Conservation (phyloP, 768 basidiomycete species). For the Xerocomellus dryophilus region DNA sequence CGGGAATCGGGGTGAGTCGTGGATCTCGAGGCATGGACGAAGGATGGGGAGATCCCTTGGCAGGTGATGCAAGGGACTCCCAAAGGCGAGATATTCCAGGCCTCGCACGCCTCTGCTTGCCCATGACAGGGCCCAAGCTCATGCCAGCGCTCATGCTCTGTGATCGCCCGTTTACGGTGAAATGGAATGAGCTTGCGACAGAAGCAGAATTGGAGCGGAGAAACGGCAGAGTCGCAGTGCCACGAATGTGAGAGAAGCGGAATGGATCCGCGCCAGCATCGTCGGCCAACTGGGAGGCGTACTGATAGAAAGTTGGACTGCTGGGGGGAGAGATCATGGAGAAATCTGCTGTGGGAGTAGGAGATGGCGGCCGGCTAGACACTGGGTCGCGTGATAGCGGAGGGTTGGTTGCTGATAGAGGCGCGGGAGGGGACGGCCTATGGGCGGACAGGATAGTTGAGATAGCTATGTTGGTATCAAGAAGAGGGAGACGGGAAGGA, state of each 20-base stretch:
- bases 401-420: constrained; percentile 27
- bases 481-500: constrained; percentile 27
- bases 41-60: constrained; percentile 15
- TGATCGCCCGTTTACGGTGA: constrained; percentile 17
- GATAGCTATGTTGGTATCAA: constrained; percentile 19
- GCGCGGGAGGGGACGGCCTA: constrained; percentile 25
- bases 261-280: constrained; percentile 19
- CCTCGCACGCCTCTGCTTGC: constrained; percentile 26
- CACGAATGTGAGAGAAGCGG: constrained; percentile 23
- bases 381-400: constrained; percentile 14
- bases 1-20: constrained; percentile 17
- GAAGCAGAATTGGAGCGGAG: constrained; percentile 29
- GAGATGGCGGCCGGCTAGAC: constrained; percentile 40
- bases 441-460: background rate
- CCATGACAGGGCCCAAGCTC: constrained; percentile 20
- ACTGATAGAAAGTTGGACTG: constrained; percentile 33
- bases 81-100: constrained; percentile 35
- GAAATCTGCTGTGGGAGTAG: constrained; percentile 44
- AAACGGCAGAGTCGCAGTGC: constrained; percentile 30
- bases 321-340: constrained; percentile 45
- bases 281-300: constrained; percentile 27
- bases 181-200: constrained; percentile 21
- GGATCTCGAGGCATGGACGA: constrained; percentile 7
- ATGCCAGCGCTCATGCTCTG: constrained; percentile 26
- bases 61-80: constrained; percentile 33